Evolutionary conservation across 371 early-diverging fungal species (phyloP).

Genomic region (Zychaea mexicana): DNA sequence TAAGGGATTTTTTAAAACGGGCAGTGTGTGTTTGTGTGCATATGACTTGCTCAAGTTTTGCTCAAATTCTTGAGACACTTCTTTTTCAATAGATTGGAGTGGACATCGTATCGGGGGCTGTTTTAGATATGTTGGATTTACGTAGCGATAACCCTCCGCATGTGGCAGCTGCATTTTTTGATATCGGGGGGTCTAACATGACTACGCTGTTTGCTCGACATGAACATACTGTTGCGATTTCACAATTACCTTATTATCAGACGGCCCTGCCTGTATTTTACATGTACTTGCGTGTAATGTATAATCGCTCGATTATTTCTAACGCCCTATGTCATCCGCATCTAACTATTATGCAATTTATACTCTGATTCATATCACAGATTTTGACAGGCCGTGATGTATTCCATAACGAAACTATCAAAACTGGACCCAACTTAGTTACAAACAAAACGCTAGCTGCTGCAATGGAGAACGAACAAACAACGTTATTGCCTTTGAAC

Average conservation of each 20-base stretch:
- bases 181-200: conserved; percentile 29
- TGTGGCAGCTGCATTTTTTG: conserved; percentile 33
- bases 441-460: conserved; percentile 23
- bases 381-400: conserved; percentile 43
- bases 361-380: conserved; percentile 8
- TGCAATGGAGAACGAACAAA: conserved; percentile 31
- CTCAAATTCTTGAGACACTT: not conserved
- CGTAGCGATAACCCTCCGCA: not conserved
- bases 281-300: conserved; percentile 41
- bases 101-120: conserved; percentile 26
- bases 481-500: conserved; percentile 35
- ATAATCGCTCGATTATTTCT: conserved; percentile 12
- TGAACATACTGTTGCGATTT: conserved; percentile 32
- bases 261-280: conserved; percentile 52
- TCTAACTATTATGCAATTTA: not conserved
- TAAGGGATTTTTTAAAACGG: conserved; percentile 1
- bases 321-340: not conserved
- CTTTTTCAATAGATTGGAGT: conserved; percentile 10
- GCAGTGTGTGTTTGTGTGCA: not conserved
- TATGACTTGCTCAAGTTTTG: not conserved
- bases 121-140: conserved; percentile 25
- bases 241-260: conserved; percentile 54
- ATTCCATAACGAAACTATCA: conserved; percentile 35
- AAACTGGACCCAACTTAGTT: conserved; percentile 31
- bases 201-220: conserved; percentile 29